These are phyloP conservation scores for Mucor lusitanicus DNA, from an alignment of 371 early-diverging fungal genomes.

Conservation along the genomic window DNA sequence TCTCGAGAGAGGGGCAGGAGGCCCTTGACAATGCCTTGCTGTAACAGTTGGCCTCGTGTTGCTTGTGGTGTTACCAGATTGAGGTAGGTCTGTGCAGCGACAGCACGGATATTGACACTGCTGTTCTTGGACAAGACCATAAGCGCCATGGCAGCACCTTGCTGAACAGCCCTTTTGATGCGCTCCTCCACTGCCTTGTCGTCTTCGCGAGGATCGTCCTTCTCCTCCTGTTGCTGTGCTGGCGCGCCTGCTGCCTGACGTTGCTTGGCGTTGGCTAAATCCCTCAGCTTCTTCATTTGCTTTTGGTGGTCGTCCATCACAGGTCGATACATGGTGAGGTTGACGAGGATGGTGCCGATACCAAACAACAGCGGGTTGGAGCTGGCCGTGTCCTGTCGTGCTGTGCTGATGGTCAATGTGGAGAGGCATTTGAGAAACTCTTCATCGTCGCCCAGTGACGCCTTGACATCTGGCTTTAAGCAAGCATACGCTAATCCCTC, in stretches of 20 bases:
- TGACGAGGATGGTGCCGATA: slow-evolving; percentile 67
- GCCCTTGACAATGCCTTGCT: slow-evolving; percentile 77
- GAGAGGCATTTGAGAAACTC: slow-evolving; percentile 60
- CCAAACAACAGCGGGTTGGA: slow-evolving; percentile 63
- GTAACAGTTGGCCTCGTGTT: slow-evolving; percentile 78
- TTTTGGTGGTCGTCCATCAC: slow-evolving; percentile 78
- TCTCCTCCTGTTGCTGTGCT: slow-evolving; percentile 17
- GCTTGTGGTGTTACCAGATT: slow-evolving; percentile 71
- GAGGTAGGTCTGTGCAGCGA: slow-evolving; percentile 68
- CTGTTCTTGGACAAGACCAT: slow-evolving; percentile 55
- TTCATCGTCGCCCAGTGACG: slow-evolving; percentile 55
- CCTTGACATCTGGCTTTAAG: slow-evolving; percentile 64
- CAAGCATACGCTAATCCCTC: slow-evolving; percentile 81
- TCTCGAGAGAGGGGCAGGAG: slow-evolving; percentile 56
- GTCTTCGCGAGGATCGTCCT: slow-evolving; percentile 55
- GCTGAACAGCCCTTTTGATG: slow-evolving; percentile 49
- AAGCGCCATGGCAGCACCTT: slow-evolving; percentile 62
- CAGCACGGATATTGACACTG: slow-evolving; percentile 60
- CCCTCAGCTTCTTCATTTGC: slow-evolving; percentile 76
- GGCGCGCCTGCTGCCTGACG: slow-evolving; percentile 8
- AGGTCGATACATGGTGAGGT: slow-evolving; percentile 71
- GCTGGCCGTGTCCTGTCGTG: slow-evolving; percentile 32
- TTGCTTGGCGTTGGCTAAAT: slow-evolving; percentile 59
- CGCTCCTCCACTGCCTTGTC: slow-evolving; percentile 68
- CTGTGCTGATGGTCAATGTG: slow-evolving; percentile 48